Evolutionary conservation across 1,284 basidiomycete genomes (phyloP), one percentile per base, ranked within the genome.

Genomic region (Ganoderma resinaceum): DNA sequence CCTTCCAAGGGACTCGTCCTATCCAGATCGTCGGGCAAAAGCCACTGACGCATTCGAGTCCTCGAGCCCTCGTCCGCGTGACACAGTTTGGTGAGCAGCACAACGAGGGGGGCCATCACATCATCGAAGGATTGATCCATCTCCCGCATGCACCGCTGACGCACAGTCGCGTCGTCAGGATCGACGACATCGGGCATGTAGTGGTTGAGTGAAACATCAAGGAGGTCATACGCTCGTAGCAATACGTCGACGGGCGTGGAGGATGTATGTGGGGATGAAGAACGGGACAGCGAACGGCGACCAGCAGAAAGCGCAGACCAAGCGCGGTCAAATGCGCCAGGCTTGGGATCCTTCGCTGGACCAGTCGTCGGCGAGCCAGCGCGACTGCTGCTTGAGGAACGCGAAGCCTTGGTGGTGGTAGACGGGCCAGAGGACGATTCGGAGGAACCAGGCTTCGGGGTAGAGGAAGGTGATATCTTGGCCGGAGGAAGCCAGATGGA

Each of bases 21-120:
- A 78, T 98, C 96, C 78, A 97, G 76, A 73, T 92, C 88, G 0
- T 87, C 79, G 0, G 96, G 95, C 8, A 96, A 79, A 11, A 97
- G 80, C 82, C 87, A 86, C 49, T 88, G 85, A 63, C 88, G 86
- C 69, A 95, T 79, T 38, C 87, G 83, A 40, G 78, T 70, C 63
- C 89, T 84, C 29, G 87, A 87, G 1, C 80, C 80, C 63, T 88
- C 86, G 70, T 92, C 90, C 1, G 85, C 90, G 29, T 84, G 78
- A 72, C 90, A 93, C 31, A 94, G 79, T 67, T 91, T 87, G 1
- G 89, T 87, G 59, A 96, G 80, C 29, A 97, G 85, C 14, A 95
- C 81, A 14, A 92, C 84, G 16, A 96, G 82, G 0, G 95, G 95
- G 2, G 89, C 84, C 31, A 96, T 80, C 0, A 91, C 77, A 65